Percentiles rank a stretch among this genome's conserved stretches.
These are phyloP conservation scores for Trametes cingulata DNA, from an alignment of 768 basidiomycete genomes.

Conservation along the genomic window DNA sequence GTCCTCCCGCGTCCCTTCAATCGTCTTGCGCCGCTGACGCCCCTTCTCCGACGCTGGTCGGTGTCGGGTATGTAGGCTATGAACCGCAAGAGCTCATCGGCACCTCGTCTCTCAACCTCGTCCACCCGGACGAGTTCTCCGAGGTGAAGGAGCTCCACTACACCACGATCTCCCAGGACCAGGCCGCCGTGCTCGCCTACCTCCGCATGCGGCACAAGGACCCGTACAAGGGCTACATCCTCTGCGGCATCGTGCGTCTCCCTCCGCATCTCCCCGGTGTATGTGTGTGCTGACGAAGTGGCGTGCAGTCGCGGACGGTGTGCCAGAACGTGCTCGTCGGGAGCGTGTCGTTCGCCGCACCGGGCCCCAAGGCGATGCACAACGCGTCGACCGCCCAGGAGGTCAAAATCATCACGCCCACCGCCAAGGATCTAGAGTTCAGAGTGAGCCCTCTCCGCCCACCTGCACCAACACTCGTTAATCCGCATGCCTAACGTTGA, in stretches of 20 bases:
- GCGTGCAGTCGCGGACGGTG: slow-evolving; percentile 56
- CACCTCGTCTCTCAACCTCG: slow-evolving; percentile 68
- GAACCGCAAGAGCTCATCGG: slow-evolving; percentile 74
- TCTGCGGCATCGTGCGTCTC: slow-evolving; percentile 71
- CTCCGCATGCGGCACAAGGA: slow-evolving; percentile 80
- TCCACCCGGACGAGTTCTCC: slow-evolving; percentile 77
- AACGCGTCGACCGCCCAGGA: slow-evolving; percentile 84
- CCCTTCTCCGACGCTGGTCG: not conserved
- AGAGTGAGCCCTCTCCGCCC: slow-evolving; percentile 37
- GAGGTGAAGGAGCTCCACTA: slow-evolving; percentile 70
- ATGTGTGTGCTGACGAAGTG: not conserved
- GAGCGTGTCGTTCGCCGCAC: slow-evolving; percentile 75
- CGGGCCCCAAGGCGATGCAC: slow-evolving; percentile 74
- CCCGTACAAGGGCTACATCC: slow-evolving; percentile 71
- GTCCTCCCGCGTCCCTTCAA: not conserved
- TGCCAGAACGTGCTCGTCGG: slow-evolving; percentile 75
- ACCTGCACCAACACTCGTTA: no score
- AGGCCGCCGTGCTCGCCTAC: slow-evolving; percentile 77
- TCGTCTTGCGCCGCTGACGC: not conserved
- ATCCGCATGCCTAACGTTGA: no score
- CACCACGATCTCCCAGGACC: slow-evolving; percentile 76
- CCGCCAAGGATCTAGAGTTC: slow-evolving; percentile 39
- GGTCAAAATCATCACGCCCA: slow-evolving; percentile 70
- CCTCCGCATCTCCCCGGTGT: not conserved
- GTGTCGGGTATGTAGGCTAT: slow-evolving; percentile 48